A percentile compares a stretch with the other conserved stretches of the same genome.
phyloP scores from a whole-genome alignment of 768 basidiomycete genomes.

The Chalciporus piperatus region DNA sequence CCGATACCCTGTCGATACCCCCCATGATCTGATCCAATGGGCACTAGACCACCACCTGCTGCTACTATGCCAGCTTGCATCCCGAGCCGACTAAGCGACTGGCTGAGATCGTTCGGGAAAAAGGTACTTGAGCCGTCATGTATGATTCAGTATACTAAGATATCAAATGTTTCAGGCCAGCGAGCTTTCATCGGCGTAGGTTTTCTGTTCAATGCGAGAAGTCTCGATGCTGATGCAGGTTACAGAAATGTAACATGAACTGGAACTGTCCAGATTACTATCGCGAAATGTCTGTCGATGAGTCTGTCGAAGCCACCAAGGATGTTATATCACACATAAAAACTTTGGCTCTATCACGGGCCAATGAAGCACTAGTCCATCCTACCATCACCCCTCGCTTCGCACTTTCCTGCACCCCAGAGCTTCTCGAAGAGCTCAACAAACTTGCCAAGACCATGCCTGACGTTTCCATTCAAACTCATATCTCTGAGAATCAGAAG shows the following conservation, averaged over 20 bases:
- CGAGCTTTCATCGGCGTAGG: conserved; percentile 83
- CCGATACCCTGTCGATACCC: not conserved
- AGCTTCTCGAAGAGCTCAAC: conserved; percentile 64
- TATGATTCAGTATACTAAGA: conserved; percentile 6
- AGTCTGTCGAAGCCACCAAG: conserved; percentile 61
- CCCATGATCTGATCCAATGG: not conserved
- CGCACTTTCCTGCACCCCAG: conserved; percentile 80
- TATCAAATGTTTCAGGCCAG: conserved; percentile 51
- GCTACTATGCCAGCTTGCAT: conserved; percentile 87
- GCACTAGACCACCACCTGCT: conserved; percentile 83
- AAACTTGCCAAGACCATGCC: conserved; percentile 56
- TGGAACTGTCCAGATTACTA: conserved; percentile 76
- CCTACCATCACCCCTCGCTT: conserved; percentile 96
- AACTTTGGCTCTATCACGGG: conserved; percentile 39
- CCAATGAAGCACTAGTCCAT: conserved; percentile 63
- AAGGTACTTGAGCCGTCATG: conserved; percentile 40
- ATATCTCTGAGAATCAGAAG: conserved; percentile 78
- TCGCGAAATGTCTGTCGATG: conserved; percentile 56
- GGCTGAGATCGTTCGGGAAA: conserved; percentile 66
- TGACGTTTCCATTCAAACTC: conserved; percentile 81
- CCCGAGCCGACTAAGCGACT: conserved; percentile 76
- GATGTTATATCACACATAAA: conserved; percentile 70
- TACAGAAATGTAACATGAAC: conserved; percentile 35
- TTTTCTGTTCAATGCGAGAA: conserved; percentile 9
- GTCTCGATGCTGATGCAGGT: conserved; percentile 4